A percentile compares a stretch with the other conserved stretches of the same genome.
These are phyloP conservation scores for Flagelloscypha sp. DNA, from an alignment of 768 basidiomycete species.

Conservation along the genomic window DNA sequence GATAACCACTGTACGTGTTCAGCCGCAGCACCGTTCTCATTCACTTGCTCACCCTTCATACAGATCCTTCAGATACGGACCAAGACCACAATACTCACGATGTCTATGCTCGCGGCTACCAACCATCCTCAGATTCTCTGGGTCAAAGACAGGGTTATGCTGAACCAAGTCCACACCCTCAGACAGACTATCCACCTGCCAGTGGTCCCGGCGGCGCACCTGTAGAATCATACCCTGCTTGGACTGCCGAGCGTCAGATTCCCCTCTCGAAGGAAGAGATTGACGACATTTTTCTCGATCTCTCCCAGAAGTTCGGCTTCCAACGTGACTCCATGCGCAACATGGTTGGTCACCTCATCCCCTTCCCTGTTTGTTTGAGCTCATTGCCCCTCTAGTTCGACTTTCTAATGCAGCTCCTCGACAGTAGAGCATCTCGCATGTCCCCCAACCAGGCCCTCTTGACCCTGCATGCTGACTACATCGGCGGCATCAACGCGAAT, in stretches of 20 bases:
- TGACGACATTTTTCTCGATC: conserved; percentile 96
- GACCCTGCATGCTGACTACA: conserved; percentile 97
- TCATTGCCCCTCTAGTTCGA: conserved; percentile 57
- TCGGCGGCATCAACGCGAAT: conserved; percentile 97
- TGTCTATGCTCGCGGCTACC: too few species aligned
- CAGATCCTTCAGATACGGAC: too few species aligned
- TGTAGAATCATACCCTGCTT: conserved; percentile 93
- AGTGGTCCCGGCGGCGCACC: too few species aligned
- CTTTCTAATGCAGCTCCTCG: conserved; percentile 95
- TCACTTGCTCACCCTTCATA: too few species aligned
- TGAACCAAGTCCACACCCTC: too few species aligned
- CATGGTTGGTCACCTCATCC: conserved; percentile 47
- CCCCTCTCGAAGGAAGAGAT: conserved; percentile 98
- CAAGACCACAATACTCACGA: too few species aligned
- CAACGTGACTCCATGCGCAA: conserved; percentile 94
- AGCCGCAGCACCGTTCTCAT: too few species aligned
- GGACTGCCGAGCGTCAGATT: conserved; percentile 87
- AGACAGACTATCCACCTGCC: too few species aligned
- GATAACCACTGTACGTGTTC: too few species aligned
- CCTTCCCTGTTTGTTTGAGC: conserved; percentile 4
- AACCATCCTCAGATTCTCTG: too few species aligned
- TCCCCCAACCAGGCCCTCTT: conserved; percentile 91
- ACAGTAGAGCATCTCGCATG: conserved; percentile 98
- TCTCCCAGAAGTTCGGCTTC: conserved; percentile 98
- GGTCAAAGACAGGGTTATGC: too few species aligned